Percentiles rank a stretch among this genome's conserved stretches.
These are phyloP conservation scores for Lasiosphaeriaceae sp. DNA, from an alignment of 495 filamentous ascomycete species.

Conservation along the genomic window DNA sequence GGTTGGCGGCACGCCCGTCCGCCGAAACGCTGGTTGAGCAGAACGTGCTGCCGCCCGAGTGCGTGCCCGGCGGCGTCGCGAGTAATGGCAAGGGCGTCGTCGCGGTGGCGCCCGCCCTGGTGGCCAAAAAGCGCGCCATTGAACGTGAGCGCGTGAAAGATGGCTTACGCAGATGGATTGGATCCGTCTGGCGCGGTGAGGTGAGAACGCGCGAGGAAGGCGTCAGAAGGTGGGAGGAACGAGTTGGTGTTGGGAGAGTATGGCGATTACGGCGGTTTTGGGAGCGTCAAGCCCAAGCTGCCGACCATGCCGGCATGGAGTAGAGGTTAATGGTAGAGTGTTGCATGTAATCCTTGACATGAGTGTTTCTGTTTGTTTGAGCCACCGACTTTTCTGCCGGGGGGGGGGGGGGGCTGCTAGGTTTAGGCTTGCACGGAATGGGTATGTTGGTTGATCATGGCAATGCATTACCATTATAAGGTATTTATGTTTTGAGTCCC, in stretches of 20 bases:
- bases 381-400: too few species aligned
- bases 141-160: constrained; percentile 56
- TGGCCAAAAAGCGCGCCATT: constrained; percentile 43
- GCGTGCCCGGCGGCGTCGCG: constrained; percentile 26
- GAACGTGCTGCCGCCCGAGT: constrained; percentile 43
- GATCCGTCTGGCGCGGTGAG: constrained; percentile 41
- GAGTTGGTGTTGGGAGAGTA: constrained; percentile 43
- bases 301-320: too few species aligned
- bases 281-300: constrained; percentile 37
- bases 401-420: too few species aligned
- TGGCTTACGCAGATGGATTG: constrained; percentile 47
- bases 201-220: constrained; percentile 37
- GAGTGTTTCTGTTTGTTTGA: too few species aligned
- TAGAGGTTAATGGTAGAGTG: too few species aligned
- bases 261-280: constrained; percentile 50
- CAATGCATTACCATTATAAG: too few species aligned
- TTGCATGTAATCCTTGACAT: too few species aligned
- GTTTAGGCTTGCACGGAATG: too few species aligned
- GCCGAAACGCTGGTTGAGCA: constrained; percentile 42
- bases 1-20: constrained; percentile 40
- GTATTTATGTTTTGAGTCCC: too few species aligned
- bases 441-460: too few species aligned
- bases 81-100: background rate
- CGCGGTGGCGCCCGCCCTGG: constrained; percentile 24
- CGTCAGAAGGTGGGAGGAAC: constrained; percentile 38